Percentiles rank a stretch among this genome's conserved stretches.
phyloP scores from a whole-genome alignment of 805 yeast species.

The Lachancea quebecensis region DNA sequence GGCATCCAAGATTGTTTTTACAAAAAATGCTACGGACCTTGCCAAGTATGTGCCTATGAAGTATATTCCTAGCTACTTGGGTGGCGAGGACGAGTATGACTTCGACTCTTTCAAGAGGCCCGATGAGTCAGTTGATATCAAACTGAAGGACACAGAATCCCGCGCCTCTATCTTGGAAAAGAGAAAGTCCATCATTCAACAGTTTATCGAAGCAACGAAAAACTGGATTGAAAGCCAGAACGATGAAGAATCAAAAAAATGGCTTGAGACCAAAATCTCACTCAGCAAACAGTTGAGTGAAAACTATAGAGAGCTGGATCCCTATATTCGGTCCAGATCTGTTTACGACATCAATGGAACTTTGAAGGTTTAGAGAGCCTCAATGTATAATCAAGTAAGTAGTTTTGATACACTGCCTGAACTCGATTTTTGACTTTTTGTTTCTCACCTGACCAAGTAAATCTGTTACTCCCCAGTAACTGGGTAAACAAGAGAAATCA shows the following conservation, averaged over 20 bases:
- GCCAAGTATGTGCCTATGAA: constrained; percentile 50
- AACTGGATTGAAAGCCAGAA: constrained; percentile 63
- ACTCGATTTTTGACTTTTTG: too few species aligned
- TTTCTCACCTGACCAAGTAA: too few species aligned
- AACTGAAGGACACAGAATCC: constrained; percentile 39
- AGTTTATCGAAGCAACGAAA: constrained; percentile 58
- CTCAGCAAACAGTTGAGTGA: constrained; percentile 47
- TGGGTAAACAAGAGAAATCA: too few species aligned
- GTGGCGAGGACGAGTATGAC: constrained; percentile 60
- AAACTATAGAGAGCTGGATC: constrained; percentile 68
- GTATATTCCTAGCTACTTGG: constrained; percentile 62
- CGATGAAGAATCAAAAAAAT: constrained; percentile 41
- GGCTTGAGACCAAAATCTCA: constrained; percentile 47
- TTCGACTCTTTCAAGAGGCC: constrained; percentile 57
- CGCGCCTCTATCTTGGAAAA: constrained; percentile 41
- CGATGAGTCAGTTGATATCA: constrained; percentile 47
- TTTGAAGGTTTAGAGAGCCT: constrained; percentile 23
- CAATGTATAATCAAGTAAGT: too few species aligned
- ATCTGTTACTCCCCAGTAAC: too few species aligned
- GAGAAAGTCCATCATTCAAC: constrained; percentile 47
- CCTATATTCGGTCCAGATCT: constrained; percentile 73
- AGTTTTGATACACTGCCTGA: too few species aligned
- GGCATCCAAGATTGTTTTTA: constrained; percentile 82
- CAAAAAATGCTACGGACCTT: constrained; percentile 63
- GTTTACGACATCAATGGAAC: constrained; percentile 72